Percentiles rank a stretch among this genome's conserved stretches.
phyloP scores from a whole-genome alignment of 2,329 filamentous ascomycete genomes.

The Apiospora pterosperma region DNA sequence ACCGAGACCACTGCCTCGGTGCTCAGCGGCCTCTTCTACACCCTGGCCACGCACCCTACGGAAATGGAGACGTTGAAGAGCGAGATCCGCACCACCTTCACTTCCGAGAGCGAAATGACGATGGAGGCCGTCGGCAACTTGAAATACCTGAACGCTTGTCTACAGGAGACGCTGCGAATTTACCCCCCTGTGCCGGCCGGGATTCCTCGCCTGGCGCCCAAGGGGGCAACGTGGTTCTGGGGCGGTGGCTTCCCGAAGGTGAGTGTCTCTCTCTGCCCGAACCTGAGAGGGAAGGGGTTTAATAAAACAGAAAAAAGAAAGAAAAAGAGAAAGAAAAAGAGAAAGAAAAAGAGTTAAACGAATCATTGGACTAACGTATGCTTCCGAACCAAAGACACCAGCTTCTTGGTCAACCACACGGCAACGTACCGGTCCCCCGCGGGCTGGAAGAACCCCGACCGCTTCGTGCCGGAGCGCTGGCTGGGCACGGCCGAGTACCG shows the following conservation, averaged over 20 bases:
- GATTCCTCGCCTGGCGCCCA: constrained; percentile 15
- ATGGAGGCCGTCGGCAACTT: not conserved
- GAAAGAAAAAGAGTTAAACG: no score
- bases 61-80: not conserved
- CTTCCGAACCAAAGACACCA: constrained; percentile 10
- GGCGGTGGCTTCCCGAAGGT: constrained; percentile 17
- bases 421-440: constrained; percentile 13
- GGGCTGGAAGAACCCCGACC: constrained; percentile 12
- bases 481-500: constrained; percentile 5
- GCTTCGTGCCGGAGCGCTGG: constrained; percentile 17
- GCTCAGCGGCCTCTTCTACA: not conserved
- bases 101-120: not conserved
- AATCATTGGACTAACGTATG: no score
- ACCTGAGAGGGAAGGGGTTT: no score
- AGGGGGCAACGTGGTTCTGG: constrained; percentile 19
- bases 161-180: constrained; percentile 20
- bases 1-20: not conserved
- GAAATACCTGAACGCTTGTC: constrained; percentile 2
- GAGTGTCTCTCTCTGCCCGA: not conserved
- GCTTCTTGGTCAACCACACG: constrained; percentile 15
- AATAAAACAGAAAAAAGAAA: no score
- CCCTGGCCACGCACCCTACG: not conserved
- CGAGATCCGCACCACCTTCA: not conserved
- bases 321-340: no score
- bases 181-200: constrained; percentile 20